Evolutionary conservation across 805 yeast species (phyloP).

Genomic region (Brettanomyces sp.): DNA sequence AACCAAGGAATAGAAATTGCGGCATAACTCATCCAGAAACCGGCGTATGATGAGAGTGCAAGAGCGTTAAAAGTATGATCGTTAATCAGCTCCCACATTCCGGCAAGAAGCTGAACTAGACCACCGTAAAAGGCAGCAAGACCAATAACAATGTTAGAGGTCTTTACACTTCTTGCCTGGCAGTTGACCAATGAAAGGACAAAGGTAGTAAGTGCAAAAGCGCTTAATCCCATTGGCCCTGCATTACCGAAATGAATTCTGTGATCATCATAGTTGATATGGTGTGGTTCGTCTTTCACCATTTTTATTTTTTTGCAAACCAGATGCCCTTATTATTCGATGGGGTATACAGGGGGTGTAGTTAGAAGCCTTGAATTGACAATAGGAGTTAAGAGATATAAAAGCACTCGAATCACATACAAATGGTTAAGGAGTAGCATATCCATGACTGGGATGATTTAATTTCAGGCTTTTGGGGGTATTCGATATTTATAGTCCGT

Average conservation of each 20-base stretch:
- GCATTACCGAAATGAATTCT: slow-evolving; percentile 47
- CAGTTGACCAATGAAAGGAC: slow-evolving; percentile 54
- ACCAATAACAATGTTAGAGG: slow-evolving; percentile 52
- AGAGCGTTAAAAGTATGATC: slow-evolving; percentile 72
- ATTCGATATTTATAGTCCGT: too few relatives aligned
- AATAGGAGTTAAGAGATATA: too few relatives aligned
- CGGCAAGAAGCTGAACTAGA: slow-evolving; percentile 58
- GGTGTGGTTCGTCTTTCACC: background rate
- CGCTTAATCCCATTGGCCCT: slow-evolving; percentile 64
- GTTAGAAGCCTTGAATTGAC: background rate
- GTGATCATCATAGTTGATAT: background rate
- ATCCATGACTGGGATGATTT: too few relatives aligned
- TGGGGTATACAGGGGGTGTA: background rate
- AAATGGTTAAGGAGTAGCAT: too few relatives aligned
- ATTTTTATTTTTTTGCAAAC: background rate
- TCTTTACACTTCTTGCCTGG: slow-evolving; percentile 55
- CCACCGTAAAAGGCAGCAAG: slow-evolving; percentile 68
- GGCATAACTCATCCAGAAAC: slow-evolving; percentile 69
- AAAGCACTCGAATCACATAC: too few relatives aligned
- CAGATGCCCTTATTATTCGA: background rate
- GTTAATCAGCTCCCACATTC: slow-evolving; percentile 61
- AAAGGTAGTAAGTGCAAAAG: slow-evolving; percentile 63
- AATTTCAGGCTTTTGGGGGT: too few relatives aligned
- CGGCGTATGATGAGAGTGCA: slow-evolving; percentile 52
- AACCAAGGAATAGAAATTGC: slow-evolving; percentile 51